These are phyloP conservation scores for Fusarium oligoseptatum DNA, from an alignment of 2,329 filamentous ascomycete species.

Conservation along the genomic window DNA sequence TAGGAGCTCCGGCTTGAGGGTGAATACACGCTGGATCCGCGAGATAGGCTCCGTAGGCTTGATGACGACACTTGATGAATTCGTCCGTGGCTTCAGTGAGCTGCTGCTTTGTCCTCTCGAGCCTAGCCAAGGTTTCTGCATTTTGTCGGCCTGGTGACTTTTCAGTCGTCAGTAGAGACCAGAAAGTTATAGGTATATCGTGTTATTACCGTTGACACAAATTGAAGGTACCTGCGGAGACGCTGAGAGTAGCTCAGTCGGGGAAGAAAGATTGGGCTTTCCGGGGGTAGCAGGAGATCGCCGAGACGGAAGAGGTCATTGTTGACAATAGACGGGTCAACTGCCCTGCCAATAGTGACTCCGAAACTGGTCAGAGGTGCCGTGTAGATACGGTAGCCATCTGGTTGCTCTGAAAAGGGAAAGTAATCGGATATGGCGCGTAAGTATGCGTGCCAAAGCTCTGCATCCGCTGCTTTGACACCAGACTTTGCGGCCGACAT, in stretches of 20 bases:
- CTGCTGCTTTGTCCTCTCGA: not conserved
- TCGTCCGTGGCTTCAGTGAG: not conserved
- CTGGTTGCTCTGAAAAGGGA: not conserved
- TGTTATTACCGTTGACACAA: not conserved
- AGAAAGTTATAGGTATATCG: accelerated
- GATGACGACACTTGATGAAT: not conserved
- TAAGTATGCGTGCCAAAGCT: not conserved
- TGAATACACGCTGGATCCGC: not conserved
- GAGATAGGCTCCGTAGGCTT: not conserved
- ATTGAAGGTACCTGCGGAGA: not conserved
- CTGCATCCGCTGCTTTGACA: not conserved
- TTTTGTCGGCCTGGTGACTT: not conserved
- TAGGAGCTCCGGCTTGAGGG: not conserved
- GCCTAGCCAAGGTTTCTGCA: not conserved
- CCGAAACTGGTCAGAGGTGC: not conserved
- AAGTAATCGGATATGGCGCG: not conserved
- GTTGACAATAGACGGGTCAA: not conserved
- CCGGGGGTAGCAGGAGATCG: not conserved
- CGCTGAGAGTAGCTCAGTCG: not conserved
- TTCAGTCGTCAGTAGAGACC: not conserved
- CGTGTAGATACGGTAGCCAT: not conserved
- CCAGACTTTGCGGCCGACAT: not conserved
- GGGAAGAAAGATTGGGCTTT: not conserved
- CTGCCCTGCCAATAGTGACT: not conserved
- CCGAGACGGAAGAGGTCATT: not conserved